A percentile compares a stretch with the other conserved stretches of the same genome.
These are phyloP conservation scores for Grigorovia humatica DNA, from an alignment of 805 yeast genomes.

Conservation along the genomic window DNA sequence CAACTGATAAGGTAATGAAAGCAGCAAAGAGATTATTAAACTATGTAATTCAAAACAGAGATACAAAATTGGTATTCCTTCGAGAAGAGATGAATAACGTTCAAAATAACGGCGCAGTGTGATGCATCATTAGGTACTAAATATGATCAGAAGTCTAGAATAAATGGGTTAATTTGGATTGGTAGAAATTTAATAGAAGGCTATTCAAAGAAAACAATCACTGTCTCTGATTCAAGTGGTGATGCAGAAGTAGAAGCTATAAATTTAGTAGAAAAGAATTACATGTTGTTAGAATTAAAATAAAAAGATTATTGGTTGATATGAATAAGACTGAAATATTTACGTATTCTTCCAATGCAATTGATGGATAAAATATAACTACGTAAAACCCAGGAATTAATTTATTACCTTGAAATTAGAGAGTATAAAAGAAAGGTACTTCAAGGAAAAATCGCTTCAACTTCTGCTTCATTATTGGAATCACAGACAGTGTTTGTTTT, in stretches of 20 bases:
- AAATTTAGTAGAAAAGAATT: not conserved
- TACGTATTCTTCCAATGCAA: not conserved
- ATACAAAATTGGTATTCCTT: not conserved
- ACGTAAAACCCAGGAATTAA: not conserved
- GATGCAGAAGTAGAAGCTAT: conserved; percentile 2
- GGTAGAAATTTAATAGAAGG: not conserved
- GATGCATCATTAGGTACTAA: conserved; percentile 2
- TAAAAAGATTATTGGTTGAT: not conserved
- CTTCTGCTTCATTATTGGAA: not conserved
- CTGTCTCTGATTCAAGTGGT: not conserved
- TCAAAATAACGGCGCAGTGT: not conserved
- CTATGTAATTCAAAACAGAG: not conserved
- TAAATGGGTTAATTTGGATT: not conserved
- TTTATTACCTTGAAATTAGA: not conserved
- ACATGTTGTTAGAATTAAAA: not conserved
- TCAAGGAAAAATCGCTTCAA: not conserved
- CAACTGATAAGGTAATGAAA: conserved; percentile 1
- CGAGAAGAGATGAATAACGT: not conserved
- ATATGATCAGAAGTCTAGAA: not conserved
- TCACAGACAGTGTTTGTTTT: not conserved
- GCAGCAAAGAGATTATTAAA: not conserved
- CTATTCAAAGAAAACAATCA: not conserved
- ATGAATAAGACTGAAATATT: not conserved
- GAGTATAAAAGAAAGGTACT: not conserved
- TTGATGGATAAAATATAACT: not conserved